Conservation (phyloP, 108 stramenopile species). For the Cylindrotheca closterium region DNA sequence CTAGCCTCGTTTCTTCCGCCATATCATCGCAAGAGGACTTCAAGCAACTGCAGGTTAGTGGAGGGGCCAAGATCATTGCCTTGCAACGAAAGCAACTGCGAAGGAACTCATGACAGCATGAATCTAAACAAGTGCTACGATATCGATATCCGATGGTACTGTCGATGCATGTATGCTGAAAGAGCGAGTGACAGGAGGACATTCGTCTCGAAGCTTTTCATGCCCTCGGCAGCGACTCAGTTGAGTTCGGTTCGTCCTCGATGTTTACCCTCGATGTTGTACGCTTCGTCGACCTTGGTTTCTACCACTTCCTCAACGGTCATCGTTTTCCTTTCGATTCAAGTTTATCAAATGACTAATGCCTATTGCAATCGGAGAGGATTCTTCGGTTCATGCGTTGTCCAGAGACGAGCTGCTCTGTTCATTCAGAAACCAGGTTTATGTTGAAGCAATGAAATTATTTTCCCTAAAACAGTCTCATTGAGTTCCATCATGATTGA, state of each 20-base stretch:
- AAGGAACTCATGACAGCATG: neutral
- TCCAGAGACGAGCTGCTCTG: too few species aligned
- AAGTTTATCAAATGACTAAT: too few species aligned
- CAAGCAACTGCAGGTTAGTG: neutral
- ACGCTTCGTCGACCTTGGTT: neutral
- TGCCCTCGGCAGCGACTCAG: constrained; percentile 28
- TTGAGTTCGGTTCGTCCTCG: neutral
- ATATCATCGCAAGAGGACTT: neutral
- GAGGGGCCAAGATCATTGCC: neutral
- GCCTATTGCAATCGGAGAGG: too few species aligned
- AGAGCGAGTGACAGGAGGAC: constrained; percentile 22
- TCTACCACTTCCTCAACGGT: neutral
- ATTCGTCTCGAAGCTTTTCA: constrained; percentile 29
- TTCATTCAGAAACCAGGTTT: too few species aligned
- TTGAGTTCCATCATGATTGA: too few species aligned
- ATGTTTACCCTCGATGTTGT: neutral
- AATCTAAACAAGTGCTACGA: too few species aligned
- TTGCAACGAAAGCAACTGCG: neutral
- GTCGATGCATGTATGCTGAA: too few species aligned
- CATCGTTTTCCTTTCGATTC: too few species aligned
- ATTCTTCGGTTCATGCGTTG: too few species aligned
- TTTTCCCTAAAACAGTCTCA: too few species aligned
- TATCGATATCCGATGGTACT: too few species aligned
- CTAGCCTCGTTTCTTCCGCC: neutral
- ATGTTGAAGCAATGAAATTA: too few species aligned